Percentiles rank a stretch among this genome's conserved stretches.
Conservation (phyloP, 768 basidiomycete species). For the Kwoniella sp. region DNA sequence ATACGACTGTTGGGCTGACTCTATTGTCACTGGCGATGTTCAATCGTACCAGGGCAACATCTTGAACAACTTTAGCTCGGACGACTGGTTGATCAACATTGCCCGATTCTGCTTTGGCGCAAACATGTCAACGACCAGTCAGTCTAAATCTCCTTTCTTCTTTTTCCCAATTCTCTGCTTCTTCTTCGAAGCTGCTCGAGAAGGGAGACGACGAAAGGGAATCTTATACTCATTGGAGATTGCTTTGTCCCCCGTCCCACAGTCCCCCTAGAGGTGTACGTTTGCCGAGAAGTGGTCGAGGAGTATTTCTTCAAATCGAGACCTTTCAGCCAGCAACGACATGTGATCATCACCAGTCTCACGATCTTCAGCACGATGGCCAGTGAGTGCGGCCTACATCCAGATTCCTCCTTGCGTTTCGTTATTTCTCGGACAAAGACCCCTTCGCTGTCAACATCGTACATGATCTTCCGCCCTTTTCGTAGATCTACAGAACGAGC, state of each 20-base stretch:
- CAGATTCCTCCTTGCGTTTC: too few species aligned
- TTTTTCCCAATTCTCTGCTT: not conserved
- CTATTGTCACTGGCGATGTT: slow-evolving; percentile 37
- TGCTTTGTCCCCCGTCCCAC: not conserved
- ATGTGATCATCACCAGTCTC: slow-evolving; percentile 84
- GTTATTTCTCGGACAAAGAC: too few species aligned
- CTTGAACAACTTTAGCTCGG: slow-evolving; percentile 86
- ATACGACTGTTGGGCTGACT: not conserved
- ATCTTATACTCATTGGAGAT: not conserved
- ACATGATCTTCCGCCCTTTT: too few species aligned
- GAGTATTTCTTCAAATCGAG: slow-evolving; percentile 93
- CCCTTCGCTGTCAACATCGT: too few species aligned
- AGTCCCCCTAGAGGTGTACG: slow-evolving; percentile 90
- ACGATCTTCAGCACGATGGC: slow-evolving; percentile 81
- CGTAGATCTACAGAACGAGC: too few species aligned
- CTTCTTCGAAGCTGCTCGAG: too few species aligned
- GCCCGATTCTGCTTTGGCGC: slow-evolving; percentile 91
- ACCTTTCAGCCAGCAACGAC: slow-evolving; percentile 76
- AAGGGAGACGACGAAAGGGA: too few species aligned
- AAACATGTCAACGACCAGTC: slow-evolving; percentile 93
- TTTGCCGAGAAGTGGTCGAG: slow-evolving; percentile 96
- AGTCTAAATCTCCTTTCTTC: slow-evolving; percentile 11
- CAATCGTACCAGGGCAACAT: slow-evolving; percentile 82
- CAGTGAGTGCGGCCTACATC: slow-evolving; percentile 62
- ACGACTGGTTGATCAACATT: slow-evolving; percentile 88